Base-by-base conservation (phyloP, 140 eudicot species). In the Oenanthe javanica region DNA sequence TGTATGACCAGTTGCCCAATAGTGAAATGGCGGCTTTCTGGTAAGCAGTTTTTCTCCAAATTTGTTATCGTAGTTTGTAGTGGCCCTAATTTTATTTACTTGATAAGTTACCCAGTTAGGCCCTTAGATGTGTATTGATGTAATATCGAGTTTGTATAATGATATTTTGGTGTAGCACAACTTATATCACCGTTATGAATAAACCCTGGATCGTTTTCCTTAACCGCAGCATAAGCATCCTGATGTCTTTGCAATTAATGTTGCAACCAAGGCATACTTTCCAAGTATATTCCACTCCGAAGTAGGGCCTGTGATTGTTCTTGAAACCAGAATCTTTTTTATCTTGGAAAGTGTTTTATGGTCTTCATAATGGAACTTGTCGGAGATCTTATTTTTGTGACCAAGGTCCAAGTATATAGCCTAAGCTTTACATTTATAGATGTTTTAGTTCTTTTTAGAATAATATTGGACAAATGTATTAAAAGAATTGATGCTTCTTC, bases 1-100 rank as follows among this genome's bases (percentile, higher is more conserved):
- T 93, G 84, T 76, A 91, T 82, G 9, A 79, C 75, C 96, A 93
- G 83, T 84, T 84, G 86, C 96, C 93, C 19, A 67, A 49, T 25
- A 91, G 98, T 66, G 97, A 93, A 74, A 88, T 93, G 94, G 98
- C 97, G 42, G 90, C 92, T 49, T 73, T 93, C 66, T 91, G 96
- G 97, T 93, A 80, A 82, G 87, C 61, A 9, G 16, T n/a, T 52
- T 31, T 78, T 42, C 21, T 21, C 23, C 69, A 36, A 15, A 12
- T 80, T 48, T 45, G 18, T 67, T 75, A 6, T 75, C 40, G 40
- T 23, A 5, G 12, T 9, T 75, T 38, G 21, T 61, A 23, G 6
- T 31, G 9, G 14, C 45, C 45, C 46, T 67, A 67, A 36, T 27
- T 67, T 66, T 9, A 40, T 10, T 8, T 71, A 6, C 31, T 18